These are phyloP conservation scores for Penicillium herquei DNA, from an alignment of 495 filamentous ascomycete species.

Conservation along the genomic window DNA sequence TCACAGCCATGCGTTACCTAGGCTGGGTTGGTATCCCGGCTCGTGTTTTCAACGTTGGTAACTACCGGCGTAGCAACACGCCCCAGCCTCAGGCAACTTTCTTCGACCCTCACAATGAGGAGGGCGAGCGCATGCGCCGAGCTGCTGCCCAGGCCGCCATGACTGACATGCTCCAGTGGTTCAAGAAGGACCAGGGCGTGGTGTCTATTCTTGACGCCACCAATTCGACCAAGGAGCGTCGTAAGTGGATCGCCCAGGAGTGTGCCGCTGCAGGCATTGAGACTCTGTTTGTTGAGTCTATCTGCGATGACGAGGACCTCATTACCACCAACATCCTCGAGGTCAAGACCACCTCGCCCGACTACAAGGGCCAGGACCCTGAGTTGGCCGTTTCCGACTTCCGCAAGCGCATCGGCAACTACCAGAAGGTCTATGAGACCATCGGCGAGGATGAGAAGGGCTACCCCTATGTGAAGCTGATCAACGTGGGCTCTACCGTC, in stretches of 20 bases:
- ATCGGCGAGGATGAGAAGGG: slow-evolving; percentile 82
- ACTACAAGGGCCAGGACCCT: slow-evolving; percentile 92
- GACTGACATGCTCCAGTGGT: slow-evolving; percentile 90
- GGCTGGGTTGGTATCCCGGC: slow-evolving; percentile 93
- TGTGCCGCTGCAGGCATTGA: slow-evolving; percentile 73
- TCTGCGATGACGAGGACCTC: slow-evolving; percentile 89
- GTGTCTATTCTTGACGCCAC: slow-evolving; percentile 95
- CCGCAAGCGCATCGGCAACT: slow-evolving; percentile 89
- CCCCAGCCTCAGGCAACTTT: slow-evolving; percentile 87
- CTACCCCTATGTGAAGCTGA: slow-evolving; percentile 92
- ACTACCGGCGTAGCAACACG: slow-evolving; percentile 82
- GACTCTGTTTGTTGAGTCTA: slow-evolving; percentile 91
- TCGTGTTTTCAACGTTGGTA: slow-evolving; percentile 93
- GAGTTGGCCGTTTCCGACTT: slow-evolving; percentile 88
- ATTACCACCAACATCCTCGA: slow-evolving; percentile 98
- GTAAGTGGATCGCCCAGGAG: slow-evolving; percentile 83
- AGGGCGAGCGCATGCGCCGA: slow-evolving; percentile 84
- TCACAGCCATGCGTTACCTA: slow-evolving; percentile 85
- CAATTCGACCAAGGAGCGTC: slow-evolving; percentile 85
- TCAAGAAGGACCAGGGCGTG: slow-evolving; percentile 64
- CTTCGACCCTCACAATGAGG: slow-evolving; percentile 83
- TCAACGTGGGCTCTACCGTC: slow-evolving; percentile 91
- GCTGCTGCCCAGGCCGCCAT: slow-evolving; percentile 89
- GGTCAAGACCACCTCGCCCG: slow-evolving; percentile 94
- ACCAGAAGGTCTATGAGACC: slow-evolving; percentile 92